Conservation (phyloP, 805 yeast species). For the Zygotorulaspora danielsina region DNA sequence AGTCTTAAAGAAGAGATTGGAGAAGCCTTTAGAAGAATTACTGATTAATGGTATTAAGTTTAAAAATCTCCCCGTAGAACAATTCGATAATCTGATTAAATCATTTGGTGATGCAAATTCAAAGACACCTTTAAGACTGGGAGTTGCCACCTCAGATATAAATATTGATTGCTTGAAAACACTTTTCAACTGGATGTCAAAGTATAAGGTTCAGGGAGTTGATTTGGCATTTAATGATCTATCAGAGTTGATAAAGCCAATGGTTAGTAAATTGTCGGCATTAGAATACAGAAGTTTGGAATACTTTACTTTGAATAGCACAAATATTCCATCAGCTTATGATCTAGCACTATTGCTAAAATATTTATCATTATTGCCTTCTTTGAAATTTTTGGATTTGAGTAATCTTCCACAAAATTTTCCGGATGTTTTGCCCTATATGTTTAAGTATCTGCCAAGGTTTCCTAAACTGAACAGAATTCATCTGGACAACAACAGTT, state of each 20-base stretch:
- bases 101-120: constrained; percentile 45
- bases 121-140: constrained; percentile 44
- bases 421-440: constrained; percentile 53
- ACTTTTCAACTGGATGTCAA: constrained; percentile 55
- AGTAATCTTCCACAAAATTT: constrained; percentile 66
- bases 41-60: constrained; percentile 74
- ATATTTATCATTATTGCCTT: constrained; percentile 49
- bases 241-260: constrained; percentile 29
- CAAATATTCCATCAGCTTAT: constrained; percentile 51
- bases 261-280: constrained; percentile 23
- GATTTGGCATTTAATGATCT: constrained; percentile 84
- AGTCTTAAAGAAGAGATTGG: constrained; percentile 62
- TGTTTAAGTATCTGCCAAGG: constrained; percentile 63
- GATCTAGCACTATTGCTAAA: constrained; percentile 49
- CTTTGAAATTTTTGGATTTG: constrained; percentile 67
- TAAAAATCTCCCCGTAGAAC: constrained; percentile 42
- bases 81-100: constrained; percentile 52
- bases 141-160: constrained; percentile 72
- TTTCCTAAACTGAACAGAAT: constrained; percentile 61
- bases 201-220: constrained; percentile 49
- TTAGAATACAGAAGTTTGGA: constrained; percentile 30
- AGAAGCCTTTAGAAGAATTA: constrained; percentile 62
- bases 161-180: constrained; percentile 53
- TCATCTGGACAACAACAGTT: constrained; percentile 65
- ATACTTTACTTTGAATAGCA: constrained; percentile 61